Evolutionary conservation across 2,329 filamentous ascomycete species (phyloP).

Genomic region (Pseudodiploospora longispora): DNA sequence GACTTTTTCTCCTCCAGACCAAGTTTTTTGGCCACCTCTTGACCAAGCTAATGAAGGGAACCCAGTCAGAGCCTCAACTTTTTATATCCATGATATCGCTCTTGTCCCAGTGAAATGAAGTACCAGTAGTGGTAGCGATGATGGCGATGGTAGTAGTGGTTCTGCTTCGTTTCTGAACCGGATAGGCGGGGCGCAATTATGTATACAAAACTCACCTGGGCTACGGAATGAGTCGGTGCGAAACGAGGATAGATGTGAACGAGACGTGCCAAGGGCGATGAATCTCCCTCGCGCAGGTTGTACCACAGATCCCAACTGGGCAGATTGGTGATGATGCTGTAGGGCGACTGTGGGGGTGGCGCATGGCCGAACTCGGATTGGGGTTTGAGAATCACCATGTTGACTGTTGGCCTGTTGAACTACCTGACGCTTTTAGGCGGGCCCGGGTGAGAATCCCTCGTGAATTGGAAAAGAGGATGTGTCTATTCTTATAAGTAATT

Average conservation of each 20-base stretch:
- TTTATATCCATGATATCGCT: no score
- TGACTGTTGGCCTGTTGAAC: not conserved
- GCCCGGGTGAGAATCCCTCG: no score
- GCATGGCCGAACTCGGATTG: conserved; percentile 35
- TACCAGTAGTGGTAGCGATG: no score
- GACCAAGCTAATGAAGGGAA: conserved; percentile 24
- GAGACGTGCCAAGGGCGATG: conserved; percentile 22
- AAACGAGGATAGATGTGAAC: conserved; percentile 41
- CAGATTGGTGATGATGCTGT: conserved; percentile 38
- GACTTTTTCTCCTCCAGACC: conserved; percentile 18
- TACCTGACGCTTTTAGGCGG: no score
- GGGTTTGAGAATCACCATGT: conserved; percentile 29
- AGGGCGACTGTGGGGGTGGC: conserved; percentile 37
- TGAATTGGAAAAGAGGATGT: no score
- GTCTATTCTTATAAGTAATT: no score
- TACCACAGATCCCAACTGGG: conserved; percentile 34
- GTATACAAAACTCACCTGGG: conserved; percentile 19
- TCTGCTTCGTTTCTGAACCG: no score
- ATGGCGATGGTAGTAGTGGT: no score
- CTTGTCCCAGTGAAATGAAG: no score
- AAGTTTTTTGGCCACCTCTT: conserved; percentile 24
- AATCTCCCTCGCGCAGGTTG: conserved; percentile 34
- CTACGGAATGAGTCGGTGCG: conserved; percentile 28
- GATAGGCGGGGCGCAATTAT: not conserved
- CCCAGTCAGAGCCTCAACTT: no score